Base-by-base conservation (phyloP, 2,329 filamentous ascomycete species). In the Talaromyces verruculosus region DNA sequence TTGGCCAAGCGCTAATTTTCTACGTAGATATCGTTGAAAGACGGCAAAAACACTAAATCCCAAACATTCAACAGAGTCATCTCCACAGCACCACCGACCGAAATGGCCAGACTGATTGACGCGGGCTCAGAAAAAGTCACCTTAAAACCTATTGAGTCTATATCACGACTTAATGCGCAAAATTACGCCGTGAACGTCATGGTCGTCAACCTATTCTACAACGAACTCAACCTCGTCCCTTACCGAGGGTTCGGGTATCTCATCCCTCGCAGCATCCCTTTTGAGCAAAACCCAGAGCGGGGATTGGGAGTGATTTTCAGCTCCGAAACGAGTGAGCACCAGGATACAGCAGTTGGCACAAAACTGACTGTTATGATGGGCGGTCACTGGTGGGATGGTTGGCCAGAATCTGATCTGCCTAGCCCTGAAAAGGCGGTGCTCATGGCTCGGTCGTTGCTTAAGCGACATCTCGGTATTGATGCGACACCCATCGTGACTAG, bases 361-460 rank as follows among this genome's bases (percentile, higher is more conserved):
- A 97, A 96, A 77, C 79, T 98, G 63, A 97, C 94, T 17, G 91
- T 98, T 71, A 96, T 99, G 88, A 82, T 99, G 65, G 95, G 95
- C 67, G 95, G 95, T 1, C 93, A 97, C 79, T 92, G 91, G 85
- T 98, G 92, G 92, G 84, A 92, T 75, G 85, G 82, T 66, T 88
- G 84, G 81, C 73, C 71, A 69, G 55, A 73, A 59, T 72, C 77
- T 1, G 79, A 82, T 45, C 87, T 86, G 65, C 93, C 92, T 0
- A 81, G 85, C 61, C 84, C 88, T 68, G 82, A 88, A 15, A 84
- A 91, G 69, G 92, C 88, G 17, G 80, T 91, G 30, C 74, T 78
- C 5, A 90, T 94, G 85, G 92, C 93, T 39, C 85, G 86, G 68
- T 78, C 82, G 1, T 82, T 96, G 6, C 81, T 97, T 1, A 79